phyloP scores from a whole-genome alignment of 768 basidiomycete species.

The Suillus sp. region DNA sequence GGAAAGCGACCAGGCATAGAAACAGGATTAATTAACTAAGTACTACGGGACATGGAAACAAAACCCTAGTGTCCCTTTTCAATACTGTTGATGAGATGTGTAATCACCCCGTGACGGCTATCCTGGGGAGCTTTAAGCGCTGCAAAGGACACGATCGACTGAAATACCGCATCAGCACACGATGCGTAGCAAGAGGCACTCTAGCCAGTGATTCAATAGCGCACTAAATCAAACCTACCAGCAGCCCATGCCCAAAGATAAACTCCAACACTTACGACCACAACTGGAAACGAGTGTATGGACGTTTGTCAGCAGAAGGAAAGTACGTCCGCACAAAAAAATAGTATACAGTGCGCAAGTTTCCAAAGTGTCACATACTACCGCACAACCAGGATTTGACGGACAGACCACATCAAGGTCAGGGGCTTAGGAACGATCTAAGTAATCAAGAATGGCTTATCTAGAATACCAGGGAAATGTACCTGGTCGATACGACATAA shows the following conservation, averaged over 20 bases:
- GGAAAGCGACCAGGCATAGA: no score
- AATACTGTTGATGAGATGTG: not conserved
- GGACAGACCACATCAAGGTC: not conserved
- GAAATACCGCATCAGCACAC: not conserved
- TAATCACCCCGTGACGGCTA: not conserved
- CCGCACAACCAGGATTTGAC: not conserved
- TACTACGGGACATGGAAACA: not conserved
- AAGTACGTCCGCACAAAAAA: not conserved
- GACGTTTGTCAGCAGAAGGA: not conserved
- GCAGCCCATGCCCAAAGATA: not conserved
- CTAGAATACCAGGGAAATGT: conserved; percentile 53
- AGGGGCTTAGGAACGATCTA: not conserved
- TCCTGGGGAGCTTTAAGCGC: not conserved
- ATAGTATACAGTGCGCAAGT: not conserved
- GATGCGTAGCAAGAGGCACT: not conserved
- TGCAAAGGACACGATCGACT: not conserved
- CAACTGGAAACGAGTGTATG: not conserved
- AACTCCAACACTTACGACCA: not conserved
- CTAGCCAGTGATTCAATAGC: not conserved
- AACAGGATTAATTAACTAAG: not conserved
- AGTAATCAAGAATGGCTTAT: not conserved
- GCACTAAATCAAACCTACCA: not conserved
- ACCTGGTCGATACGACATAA: conserved; percentile 40
- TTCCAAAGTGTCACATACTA: not conserved
- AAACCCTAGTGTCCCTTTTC: not conserved